phyloP scores from a whole-genome alignment of 2,329 filamentous ascomycete species.

The Apiospora marii region DNA sequence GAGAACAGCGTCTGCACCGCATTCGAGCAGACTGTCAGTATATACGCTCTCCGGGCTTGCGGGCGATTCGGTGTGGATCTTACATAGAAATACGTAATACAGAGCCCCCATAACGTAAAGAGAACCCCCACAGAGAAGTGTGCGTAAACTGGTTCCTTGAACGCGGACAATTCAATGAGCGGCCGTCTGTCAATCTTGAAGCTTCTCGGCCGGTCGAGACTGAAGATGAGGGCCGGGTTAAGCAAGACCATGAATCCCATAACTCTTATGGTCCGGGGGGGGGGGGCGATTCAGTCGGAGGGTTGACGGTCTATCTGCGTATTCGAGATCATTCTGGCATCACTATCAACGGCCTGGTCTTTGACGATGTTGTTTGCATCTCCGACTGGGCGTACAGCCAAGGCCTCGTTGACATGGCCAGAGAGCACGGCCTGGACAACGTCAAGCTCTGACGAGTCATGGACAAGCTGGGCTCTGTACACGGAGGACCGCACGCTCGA shows the following conservation, averaged over 20 bases:
- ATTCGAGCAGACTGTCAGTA: conserved; percentile 31
- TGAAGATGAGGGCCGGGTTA: conserved; percentile 46
- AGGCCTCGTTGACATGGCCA: neutral
- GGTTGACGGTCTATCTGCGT: conserved; percentile 31
- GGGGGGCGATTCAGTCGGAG: neutral
- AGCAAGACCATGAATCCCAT: conserved; percentile 34
- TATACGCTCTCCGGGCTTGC: conserved; percentile 26
- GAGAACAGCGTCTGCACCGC: conserved; percentile 34
- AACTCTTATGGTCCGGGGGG: conserved; percentile 18
- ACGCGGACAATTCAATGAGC: conserved; percentile 52
- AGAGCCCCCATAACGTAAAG: conserved; percentile 38
- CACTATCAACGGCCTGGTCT: neutral
- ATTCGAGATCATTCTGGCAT: neutral
- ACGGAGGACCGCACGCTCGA: neutral
- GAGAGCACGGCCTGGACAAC: neutral
- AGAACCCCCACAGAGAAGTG: conserved; percentile 53
- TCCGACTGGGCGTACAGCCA: neutral
- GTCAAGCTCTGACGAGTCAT: neutral
- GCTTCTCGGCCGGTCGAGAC: conserved; percentile 46
- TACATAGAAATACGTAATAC: conserved; percentile 34
- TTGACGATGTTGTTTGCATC: neutral
- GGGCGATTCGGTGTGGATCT: neutral
- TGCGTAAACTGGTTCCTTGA: conserved; percentile 52
- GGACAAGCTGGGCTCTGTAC: neutral
- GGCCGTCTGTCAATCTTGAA: conserved; percentile 49